A percentile compares a stretch with the other conserved stretches of the same genome.
Evolutionary conservation across 202 grass and related monocot species (phyloP).

Genomic region (Brachypodium distachyon): DNA sequence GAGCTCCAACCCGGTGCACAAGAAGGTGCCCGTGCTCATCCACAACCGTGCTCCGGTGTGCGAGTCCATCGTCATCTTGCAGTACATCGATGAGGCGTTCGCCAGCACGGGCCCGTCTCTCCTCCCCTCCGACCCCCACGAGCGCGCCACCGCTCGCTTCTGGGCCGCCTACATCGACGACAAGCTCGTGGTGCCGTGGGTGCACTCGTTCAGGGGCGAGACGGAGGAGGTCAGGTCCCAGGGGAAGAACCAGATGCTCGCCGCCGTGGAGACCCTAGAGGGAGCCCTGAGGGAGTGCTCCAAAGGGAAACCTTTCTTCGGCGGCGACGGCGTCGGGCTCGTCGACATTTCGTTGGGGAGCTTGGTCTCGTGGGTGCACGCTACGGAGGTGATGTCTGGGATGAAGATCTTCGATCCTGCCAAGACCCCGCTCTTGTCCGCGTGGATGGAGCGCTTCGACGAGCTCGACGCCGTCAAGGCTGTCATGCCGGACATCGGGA

Average conservation of each 20-base stretch:
- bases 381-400: not conserved
- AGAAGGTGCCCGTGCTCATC: not conserved
- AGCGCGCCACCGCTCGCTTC: not conserved
- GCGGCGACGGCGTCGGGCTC: conserved; percentile 20
- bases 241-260: not conserved
- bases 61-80: too few species aligned
- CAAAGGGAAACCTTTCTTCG: conserved; percentile 33
- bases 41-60: too few species aligned
- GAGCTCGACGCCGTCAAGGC: not conserved
- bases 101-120: not conserved
- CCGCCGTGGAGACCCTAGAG: not conserved
- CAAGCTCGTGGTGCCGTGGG: not conserved
- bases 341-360: conserved; percentile 22
- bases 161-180: not conserved
- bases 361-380: not conserved
- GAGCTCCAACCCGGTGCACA: not conserved
- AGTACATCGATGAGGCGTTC: not conserved
- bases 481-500: not conserved
- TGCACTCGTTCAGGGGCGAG: not conserved
- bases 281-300: conserved; percentile 1
- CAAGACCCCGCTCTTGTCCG: conserved; percentile 15
- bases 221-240: conserved; percentile 18
- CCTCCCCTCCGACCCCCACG: not conserved
- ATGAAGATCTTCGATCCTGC: not conserved
- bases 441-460: conserved; percentile 18